Evolutionary conservation across 208 protist genomes (phyloP), one percentile per base, ranked within the genome.

Genomic region (Balamuthia mandrillaris): DNA sequence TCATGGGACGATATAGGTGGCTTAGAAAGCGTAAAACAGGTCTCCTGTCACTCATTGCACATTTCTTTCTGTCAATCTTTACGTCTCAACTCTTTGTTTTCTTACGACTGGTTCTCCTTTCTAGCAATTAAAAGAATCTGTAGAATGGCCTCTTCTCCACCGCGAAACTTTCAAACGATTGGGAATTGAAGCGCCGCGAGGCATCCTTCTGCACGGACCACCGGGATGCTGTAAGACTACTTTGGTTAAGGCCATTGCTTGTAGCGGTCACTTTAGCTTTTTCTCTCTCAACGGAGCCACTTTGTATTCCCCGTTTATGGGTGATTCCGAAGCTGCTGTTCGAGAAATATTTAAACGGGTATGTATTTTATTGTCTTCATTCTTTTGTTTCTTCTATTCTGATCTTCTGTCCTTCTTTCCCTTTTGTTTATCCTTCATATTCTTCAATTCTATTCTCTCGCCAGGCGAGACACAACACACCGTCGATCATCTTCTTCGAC

Each of bases 171-270:
- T 87, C 51, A 21, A 84, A 14, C 37, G 63, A 2, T 61, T 93
- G 14, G 70, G 60, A 14, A 47, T 95, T 7, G 41, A 56, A 63
- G 61, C 91, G 31, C 92, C 95, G 3, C 88, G 91, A 24, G 97
- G 97, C 35, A 93, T 98, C 63, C 88, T 98, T 41, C 91, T 98
- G 24, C 97, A 97, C 88, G 97, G 97, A 29, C 96, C 96, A 16
- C 96, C 97, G 18, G 97, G 97, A 9, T 98, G 96, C 68, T 94
- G 94, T 49, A 98, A 98, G 88, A 91, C 88, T 16, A 91, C 88
- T 18, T 14, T 92, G 21, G 84, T 91, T 1, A 89, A n/a, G n/a
- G 89, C 89, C 14, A 81, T 89, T 18, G 90, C 90, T 14, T 74
- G n/a, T 1, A 52, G 44, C 21, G 54, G 74, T 1, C 75, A 84